Conservation (phyloP, 2,329 filamentous ascomycete species). For the Venturia aucupariae region DNA sequence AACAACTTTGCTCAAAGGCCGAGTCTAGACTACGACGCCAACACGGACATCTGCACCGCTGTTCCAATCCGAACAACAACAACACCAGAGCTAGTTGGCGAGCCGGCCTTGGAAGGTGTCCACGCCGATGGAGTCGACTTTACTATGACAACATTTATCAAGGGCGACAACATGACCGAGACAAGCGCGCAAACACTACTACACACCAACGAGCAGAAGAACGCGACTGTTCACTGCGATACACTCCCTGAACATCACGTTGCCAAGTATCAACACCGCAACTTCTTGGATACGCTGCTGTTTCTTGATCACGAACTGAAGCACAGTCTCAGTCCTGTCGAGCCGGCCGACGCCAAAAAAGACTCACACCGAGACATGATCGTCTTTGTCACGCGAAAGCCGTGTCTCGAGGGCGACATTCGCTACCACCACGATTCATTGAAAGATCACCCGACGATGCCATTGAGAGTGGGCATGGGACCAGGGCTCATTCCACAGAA, state of each 20-base stretch:
- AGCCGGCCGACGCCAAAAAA: conserved; percentile 19
- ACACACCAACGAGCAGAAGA: conserved; percentile 23
- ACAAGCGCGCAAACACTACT: conserved; percentile 25
- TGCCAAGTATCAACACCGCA: conserved; percentile 21
- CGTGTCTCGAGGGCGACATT: conserved; percentile 20
- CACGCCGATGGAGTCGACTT: conserved; percentile 27
- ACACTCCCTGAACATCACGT: conserved; percentile 19
- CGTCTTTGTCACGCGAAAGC: conserved; percentile 25
- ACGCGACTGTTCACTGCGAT: conserved; percentile 20
- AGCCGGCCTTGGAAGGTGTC: conserved; percentile 27
- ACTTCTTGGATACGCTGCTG: conserved; percentile 23
- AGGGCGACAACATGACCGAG: conserved; percentile 23
- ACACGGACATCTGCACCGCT: conserved; percentile 23
- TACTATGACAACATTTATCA: conserved; percentile 27
- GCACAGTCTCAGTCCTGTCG: conserved; percentile 23
- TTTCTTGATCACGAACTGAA: conserved; percentile 24
- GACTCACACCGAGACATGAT: conserved; percentile 25
- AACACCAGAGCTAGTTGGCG: conserved; percentile 22
- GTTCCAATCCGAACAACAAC: conserved; percentile 26
- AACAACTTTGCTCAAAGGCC: conserved; percentile 18
- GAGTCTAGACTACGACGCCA: conserved; percentile 22
- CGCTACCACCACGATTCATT: conserved; percentile 22
- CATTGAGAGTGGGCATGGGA: conserved; percentile 1
- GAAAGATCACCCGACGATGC: conserved; percentile 19
- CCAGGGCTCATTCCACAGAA: neutral